These are phyloP conservation scores for Kodamaea anthophila DNA, from an alignment of 1,139 yeast genomes.

Conservation along the genomic window DNA sequence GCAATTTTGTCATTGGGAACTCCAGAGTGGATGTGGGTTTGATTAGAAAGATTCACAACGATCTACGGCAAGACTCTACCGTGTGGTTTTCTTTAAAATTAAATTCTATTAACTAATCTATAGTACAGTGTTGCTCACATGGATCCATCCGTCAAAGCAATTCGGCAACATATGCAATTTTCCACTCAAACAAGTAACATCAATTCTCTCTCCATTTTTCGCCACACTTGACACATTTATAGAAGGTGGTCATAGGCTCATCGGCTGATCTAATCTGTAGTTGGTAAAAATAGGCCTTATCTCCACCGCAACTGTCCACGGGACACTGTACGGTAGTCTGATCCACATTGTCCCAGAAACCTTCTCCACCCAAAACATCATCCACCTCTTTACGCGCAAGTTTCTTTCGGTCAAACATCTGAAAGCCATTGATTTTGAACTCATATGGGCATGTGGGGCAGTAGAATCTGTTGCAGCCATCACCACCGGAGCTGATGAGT, in stretches of 20 bases:
- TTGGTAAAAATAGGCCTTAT: constrained; percentile 94
- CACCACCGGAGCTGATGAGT: constrained; percentile 41
- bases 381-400: constrained; percentile 87
- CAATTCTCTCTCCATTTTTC: constrained; percentile 96
- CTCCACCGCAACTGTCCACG: constrained; percentile 74
- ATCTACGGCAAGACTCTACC: constrained; percentile 14
- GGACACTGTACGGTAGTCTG: constrained; percentile 89
- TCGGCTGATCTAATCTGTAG: constrained; percentile 91
- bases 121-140: constrained; percentile 2
- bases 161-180: background rate
- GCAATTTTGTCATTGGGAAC: constrained; percentile 1
- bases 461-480: constrained; percentile 51
- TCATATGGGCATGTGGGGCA: constrained; percentile 95
- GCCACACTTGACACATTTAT: constrained; percentile 87
- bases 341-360: constrained; percentile 98
- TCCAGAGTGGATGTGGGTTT: background rate
- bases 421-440: constrained; percentile 77
- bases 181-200: constrained; percentile 2
- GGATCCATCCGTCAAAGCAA: background rate
- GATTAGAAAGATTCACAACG: background rate
- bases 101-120: constrained; percentile 7
- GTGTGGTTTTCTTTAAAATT: constrained; percentile 15
- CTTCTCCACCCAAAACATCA: constrained; percentile 94
- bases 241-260: constrained; percentile 94
- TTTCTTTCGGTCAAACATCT: constrained; percentile 76